A percentile compares a stretch with the other conserved stretches of the same genome.
Evolutionary conservation across 495 filamentous ascomycete genomes (phyloP).

Genomic region (Neurospora africana): DNA sequence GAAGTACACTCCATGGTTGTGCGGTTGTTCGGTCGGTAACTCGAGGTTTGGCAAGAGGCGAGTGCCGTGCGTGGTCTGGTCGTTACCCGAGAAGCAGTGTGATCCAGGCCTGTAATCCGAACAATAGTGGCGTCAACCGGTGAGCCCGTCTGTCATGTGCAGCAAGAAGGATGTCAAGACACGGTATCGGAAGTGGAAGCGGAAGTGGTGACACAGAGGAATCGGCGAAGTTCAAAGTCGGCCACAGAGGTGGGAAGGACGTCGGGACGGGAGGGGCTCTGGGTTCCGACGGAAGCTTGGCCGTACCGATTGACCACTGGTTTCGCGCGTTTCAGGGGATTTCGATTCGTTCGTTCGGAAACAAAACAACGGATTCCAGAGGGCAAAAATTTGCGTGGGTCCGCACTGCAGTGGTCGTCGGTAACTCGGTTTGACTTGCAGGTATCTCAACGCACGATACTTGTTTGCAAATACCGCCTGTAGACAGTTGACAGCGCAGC

Average conservation of each 20-base stretch:
- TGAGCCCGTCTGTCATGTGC: background rate
- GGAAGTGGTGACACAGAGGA: background rate
- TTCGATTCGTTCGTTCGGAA: background rate
- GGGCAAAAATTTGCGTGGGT: background rate
- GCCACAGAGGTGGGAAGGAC: background rate
- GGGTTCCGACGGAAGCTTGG: background rate
- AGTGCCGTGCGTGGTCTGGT: background rate
- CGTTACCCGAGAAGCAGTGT: background rate
- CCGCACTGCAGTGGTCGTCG: background rate
- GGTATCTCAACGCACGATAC: background rate
- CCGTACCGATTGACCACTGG: background rate
- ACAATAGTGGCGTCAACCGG: background rate
- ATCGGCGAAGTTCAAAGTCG: background rate
- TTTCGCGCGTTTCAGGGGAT: background rate
- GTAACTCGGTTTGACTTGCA: background rate
- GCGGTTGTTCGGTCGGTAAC: background rate
- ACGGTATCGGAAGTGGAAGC: background rate
- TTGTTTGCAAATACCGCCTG: background rate
- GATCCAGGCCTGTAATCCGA: background rate
- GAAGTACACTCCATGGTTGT: conserved; percentile 19
- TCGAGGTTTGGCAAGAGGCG: background rate
- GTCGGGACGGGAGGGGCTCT: background rate
- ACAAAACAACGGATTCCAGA: background rate
- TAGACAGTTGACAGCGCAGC: background rate
- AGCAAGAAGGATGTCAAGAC: background rate